These are phyloP conservation scores for Vitis hybrid DNA, from an alignment of 177 flowering plant genomes.

Conservation along the genomic window DNA sequence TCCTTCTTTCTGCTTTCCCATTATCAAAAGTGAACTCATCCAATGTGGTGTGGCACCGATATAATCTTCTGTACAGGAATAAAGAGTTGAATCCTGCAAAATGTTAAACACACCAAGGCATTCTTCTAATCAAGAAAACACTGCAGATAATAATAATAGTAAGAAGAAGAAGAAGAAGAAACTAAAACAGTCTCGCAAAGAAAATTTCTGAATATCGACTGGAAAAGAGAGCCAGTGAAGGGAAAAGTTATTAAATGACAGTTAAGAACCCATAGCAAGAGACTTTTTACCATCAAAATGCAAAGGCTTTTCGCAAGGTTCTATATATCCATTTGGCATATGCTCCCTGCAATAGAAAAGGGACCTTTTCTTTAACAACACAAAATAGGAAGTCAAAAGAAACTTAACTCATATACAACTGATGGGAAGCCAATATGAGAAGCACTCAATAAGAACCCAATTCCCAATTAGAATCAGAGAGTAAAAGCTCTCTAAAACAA, in stretches of 20 bases:
- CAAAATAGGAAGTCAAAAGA: not conserved
- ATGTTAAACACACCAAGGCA: not conserved
- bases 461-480: not conserved
- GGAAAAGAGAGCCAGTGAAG: not conserved
- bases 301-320: slow-evolving; percentile 31
- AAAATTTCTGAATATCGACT: not conserved
- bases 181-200: not conserved
- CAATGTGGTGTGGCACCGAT: slow-evolving; percentile 73
- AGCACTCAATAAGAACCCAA: not conserved
- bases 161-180: not conserved
- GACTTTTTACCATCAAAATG: slow-evolving; percentile 73
- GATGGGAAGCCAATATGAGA: too few relatives aligned
- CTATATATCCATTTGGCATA: slow-evolving; percentile 27
- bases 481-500: not conserved
- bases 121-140: too few relatives aligned
- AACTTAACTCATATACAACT: not conserved
- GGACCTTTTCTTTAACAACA: slow-evolving; percentile 8
- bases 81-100: slow-evolving; percentile 79
- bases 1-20: slow-evolving; percentile 70
- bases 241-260: not conserved
- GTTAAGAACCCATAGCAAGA: not conserved
- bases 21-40: slow-evolving; percentile 56
- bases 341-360: slow-evolving; percentile 39
- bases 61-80: slow-evolving; percentile 77
- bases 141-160: not conserved